Base-by-base conservation (phyloP, 352 stramenopile species). In the Pythium oligandrum region DNA sequence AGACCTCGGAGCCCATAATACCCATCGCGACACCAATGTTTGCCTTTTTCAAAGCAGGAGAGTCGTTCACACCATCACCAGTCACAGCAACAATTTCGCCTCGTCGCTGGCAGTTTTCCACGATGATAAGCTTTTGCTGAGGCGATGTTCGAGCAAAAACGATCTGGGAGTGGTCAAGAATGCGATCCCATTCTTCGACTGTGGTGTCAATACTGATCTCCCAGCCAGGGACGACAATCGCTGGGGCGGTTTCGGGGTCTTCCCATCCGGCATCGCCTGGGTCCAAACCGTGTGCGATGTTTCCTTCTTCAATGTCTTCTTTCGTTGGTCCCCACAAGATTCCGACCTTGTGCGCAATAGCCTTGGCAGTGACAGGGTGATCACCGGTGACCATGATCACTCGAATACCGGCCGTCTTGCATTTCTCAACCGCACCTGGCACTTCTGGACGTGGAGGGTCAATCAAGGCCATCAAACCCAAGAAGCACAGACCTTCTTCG, bases 11-110 rank as follows among this genome's bases (percentile, higher is more conserved):
- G 59, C 96, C 96, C 71, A 93, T 96, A 62, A 97, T 98, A 50
- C 95, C 96, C 96, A 99, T 99, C 2, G 96, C 95, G 55, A 99
- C 93, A 71, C 96, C 96, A 68, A 99, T 98, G 56, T 99, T 91
- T 2, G 96, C 96, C 63, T 96, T 90, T 70, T 98, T 98, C 0
- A 99, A 71, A 11, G 96, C 96, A 32, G 96, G 96, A 26, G 96
- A 93, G 67, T 99, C 96, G 63, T 99, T 99, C 11, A 99, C 96
- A 69, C 96, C 96, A 68, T 99, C 96, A 33, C 96, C 96, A n/a
- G 95, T 99, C 61, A 99, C 94, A 12, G 89, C 92, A 4, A 97
- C 86, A 37, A 98, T 88, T 39, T 97, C 78, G 5, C 88, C 89
- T 17, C 64, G 66, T 7, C 80, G 68, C 63, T 97, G 83, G 50